A percentile compares a stretch with the other conserved stretches of the same genome.
Evolutionary conservation across 805 yeast species (phyloP).

Genomic region (Kodamaea fukazawae): DNA sequence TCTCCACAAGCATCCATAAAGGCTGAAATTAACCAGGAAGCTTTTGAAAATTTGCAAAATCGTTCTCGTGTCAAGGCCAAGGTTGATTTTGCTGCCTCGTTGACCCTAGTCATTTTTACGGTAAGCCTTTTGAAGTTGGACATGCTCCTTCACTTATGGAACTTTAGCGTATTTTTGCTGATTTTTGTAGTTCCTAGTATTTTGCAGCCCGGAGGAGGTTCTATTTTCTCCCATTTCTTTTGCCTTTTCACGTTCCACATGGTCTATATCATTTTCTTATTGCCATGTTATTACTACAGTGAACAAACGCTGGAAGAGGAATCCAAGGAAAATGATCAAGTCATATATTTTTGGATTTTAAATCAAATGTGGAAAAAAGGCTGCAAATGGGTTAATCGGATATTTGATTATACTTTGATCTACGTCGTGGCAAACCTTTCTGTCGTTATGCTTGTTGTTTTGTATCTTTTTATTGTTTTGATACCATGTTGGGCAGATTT

Average conservation of each 20-base stretch:
- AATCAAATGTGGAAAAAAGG: too few relatives aligned
- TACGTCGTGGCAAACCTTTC: conserved; percentile 79
- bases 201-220: conserved; percentile 46
- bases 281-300: conserved; percentile 73
- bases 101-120: conserved; percentile 30
- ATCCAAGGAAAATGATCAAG: conserved; percentile 89
- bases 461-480: conserved; percentile 69
- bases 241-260: conserved; percentile 56
- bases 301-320: conserved; percentile 89
- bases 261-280: conserved; percentile 49
- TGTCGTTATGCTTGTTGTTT: conserved; percentile 68
- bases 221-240: conserved; percentile 67
- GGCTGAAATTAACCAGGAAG: conserved; percentile 65
- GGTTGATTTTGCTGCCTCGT: conserved; percentile 49
- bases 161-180: conserved; percentile 62
- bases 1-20: conserved; percentile 65
- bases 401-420: conserved; percentile 76
- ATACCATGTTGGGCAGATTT: conserved; percentile 89
- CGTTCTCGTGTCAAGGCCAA: conserved; percentile 77
- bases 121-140: conserved; percentile 41
- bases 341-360: conserved; percentile 66
- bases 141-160: conserved; percentile 41
- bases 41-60: conserved; percentile 71
- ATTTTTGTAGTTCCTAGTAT: conserved; percentile 41
- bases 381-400: conserved; percentile 65